A percentile compares a stretch with the other conserved stretches of the same genome.
phyloP scores from a whole-genome alignment of 2,329 filamentous ascomycete species.

The Stenocarpella maydis region DNA sequence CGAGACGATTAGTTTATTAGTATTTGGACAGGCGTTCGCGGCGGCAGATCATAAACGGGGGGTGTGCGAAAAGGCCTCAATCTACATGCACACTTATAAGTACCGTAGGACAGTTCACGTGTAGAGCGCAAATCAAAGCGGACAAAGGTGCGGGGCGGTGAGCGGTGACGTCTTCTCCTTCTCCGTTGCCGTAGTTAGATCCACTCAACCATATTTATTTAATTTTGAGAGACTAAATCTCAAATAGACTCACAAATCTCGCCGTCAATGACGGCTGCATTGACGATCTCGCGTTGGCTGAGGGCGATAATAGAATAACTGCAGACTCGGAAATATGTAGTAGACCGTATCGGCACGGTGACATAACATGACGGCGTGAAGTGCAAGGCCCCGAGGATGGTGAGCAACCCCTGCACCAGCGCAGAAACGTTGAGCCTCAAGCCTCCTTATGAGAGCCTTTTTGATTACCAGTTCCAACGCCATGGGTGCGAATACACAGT shows the following conservation, averaged over 20 bases:
- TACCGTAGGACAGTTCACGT: not conserved
- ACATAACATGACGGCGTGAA: not conserved
- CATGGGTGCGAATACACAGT: not conserved
- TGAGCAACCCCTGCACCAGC: not conserved
- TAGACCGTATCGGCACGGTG: not conserved
- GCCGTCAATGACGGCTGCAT: conserved; percentile 14
- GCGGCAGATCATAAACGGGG: not conserved
- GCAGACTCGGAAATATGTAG: not conserved
- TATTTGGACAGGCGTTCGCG: not conserved
- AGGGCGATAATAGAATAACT: not conserved
- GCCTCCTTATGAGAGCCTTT: not conserved
- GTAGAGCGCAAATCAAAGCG: not conserved
- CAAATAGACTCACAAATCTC: not conserved
- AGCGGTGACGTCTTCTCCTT: conserved; percentile 14
- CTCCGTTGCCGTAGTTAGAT: not conserved
- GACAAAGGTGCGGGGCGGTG: not conserved
- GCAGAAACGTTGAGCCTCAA: conserved; percentile 3
- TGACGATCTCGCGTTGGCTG: not conserved
- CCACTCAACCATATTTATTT: not conserved
- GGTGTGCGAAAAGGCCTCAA: not conserved
- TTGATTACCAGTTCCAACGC: not conserved
- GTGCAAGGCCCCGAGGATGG: not conserved
- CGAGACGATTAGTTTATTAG: not conserved
- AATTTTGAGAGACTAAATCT: not conserved
- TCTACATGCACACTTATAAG: too few relatives aligned